These are phyloP conservation scores for Bisporella sp. DNA, from an alignment of 2,329 filamentous ascomycete species.

Conservation along the genomic window DNA sequence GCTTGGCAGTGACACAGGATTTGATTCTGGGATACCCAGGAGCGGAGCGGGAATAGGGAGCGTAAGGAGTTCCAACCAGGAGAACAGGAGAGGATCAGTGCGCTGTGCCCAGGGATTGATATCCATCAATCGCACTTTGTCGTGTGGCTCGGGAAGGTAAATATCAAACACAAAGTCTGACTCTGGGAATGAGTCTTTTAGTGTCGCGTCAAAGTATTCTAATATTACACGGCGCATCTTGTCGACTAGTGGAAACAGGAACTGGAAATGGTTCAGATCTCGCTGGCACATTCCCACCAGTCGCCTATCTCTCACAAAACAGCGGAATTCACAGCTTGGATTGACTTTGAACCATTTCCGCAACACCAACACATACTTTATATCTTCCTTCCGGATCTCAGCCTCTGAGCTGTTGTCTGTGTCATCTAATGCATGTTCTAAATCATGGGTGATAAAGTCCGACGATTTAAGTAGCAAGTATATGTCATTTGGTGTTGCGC, in stretches of 20 bases:
- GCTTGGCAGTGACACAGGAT: slow-evolving; percentile 23
- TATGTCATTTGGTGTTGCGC: slow-evolving; percentile 79
- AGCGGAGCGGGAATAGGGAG: slow-evolving; percentile 56
- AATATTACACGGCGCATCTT: slow-evolving; percentile 62
- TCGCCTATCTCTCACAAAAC: slow-evolving; percentile 79
- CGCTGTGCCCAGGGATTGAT: slow-evolving; percentile 90
- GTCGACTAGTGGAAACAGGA: slow-evolving; percentile 58
- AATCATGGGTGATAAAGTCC: slow-evolving; percentile 88
- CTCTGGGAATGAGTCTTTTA: slow-evolving; percentile 77
- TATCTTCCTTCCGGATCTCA: slow-evolving; percentile 28
- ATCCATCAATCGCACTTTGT: slow-evolving; percentile 68
- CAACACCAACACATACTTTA: slow-evolving; percentile 58
- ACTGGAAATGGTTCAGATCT: slow-evolving; percentile 85
- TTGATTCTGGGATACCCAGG: slow-evolving; percentile 38
- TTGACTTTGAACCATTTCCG: slow-evolving; percentile 85
- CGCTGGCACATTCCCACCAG: slow-evolving; percentile 82
- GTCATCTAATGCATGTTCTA: slow-evolving; percentile 88
- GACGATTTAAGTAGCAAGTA: slow-evolving; percentile 93
- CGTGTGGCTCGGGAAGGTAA: slow-evolving; percentile 67
- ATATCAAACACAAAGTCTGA: slow-evolving; percentile 84
- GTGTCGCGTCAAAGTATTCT: slow-evolving; percentile 67
- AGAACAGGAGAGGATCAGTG: slow-evolving; percentile 84
- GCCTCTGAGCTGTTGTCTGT: slow-evolving; percentile 31
- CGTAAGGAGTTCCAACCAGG: slow-evolving; percentile 79
- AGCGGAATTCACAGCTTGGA: slow-evolving; percentile 88